Evolutionary conservation across 1,284 basidiomycete genomes (phyloP).

Genomic region (Stygiomarasmius scandens): DNA sequence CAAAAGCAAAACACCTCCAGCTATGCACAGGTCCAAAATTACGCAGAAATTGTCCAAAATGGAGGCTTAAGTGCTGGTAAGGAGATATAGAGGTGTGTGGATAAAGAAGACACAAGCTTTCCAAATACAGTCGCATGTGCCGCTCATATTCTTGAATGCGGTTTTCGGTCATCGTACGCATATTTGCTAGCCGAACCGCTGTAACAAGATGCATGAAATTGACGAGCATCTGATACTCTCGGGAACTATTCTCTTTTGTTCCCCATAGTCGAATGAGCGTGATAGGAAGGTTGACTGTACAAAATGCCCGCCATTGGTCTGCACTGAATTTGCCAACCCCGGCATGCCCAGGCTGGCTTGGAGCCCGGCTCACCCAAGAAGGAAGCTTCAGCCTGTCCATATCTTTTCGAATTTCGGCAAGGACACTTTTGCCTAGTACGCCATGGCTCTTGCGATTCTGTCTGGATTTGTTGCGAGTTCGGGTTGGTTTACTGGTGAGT

Average conservation of each 20-base stretch:
- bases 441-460: too few relatives aligned
- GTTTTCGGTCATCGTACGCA: slow-evolving; percentile 20
- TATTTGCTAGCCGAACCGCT: slow-evolving; percentile 34
- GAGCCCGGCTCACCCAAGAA: slow-evolving; percentile 30
- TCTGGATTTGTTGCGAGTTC: too few relatives aligned
- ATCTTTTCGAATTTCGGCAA: slow-evolving; percentile 25
- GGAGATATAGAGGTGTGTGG: slow-evolving; percentile 30
- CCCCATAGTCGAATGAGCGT: slow-evolving; percentile 40
- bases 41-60: slow-evolving; percentile 28
- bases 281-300: slow-evolving; percentile 31
- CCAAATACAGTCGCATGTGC: slow-evolving; percentile 33
- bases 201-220: slow-evolving; percentile 42
- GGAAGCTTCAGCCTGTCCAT: slow-evolving; percentile 30
- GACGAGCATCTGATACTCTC: slow-evolving; percentile 29
- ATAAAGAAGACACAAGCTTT: slow-evolving; percentile 29
- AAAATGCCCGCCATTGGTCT: slow-evolving; percentile 39
- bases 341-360: slow-evolving; percentile 30
- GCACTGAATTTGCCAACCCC: slow-evolving; percentile 36
- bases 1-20: slow-evolving; percentile 39
- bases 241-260: slow-evolving; percentile 2
- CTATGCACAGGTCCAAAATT: slow-evolving; percentile 37
- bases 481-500: too few relatives aligned
- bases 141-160: slow-evolving; percentile 26
- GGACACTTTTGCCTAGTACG: too few relatives aligned
- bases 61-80: slow-evolving; percentile 41